Base-by-base conservation (phyloP, 129 eudicot genomes). In the Gnaphalium uliginosum region DNA sequence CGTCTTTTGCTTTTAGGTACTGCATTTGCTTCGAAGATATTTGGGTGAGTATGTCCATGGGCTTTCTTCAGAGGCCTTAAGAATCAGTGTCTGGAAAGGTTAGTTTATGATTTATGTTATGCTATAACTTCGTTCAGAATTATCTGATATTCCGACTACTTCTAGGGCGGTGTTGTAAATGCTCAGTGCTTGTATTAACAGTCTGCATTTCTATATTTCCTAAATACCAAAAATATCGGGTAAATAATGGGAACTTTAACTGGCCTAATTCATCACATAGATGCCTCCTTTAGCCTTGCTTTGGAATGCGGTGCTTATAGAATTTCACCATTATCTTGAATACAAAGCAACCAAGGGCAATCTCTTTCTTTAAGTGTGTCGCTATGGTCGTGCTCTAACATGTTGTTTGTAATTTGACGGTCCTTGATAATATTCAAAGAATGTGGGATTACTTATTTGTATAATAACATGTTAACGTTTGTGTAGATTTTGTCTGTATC, bases 81-180 rank as follows among this genome's bases (percentile, higher is more conserved):
- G 90, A 68, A 91, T 94, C 81, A 91, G 97, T 77, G 99, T 94
- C 25, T 94, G 97, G 99, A 86, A 94, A 89, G 97, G 99, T 94
- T 60, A 15, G 66, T 60, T 60, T 9, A 24, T 59, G 30, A 10
- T 59, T 59, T 59, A 11, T 59, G 65, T 22, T 21, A 23, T 23
- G 29, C 30, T 59, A 59, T 60, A 4, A 25, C 30, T 25, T 25
- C 6, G 30, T 60, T 60, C 8, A 13, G 66, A 60, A 13, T 24
- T 24, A 22, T 22, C 66, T 11, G 66, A 60, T 60, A 22, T 22
- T 60, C 32, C 10, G 65, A 23, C 30, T 24, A 60, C 29, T 27
- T 46, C 14, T 46, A 46, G 53, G 48, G 23, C 64, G 29, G 2
- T 58, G 64, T 58, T 58, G 26, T 58, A 58, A 58, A 2, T 3